Evolutionary conservation across 306 rosid species (phyloP), one percentile per base, ranked within the genome.

Genomic region (Lablab purpureus): DNA sequence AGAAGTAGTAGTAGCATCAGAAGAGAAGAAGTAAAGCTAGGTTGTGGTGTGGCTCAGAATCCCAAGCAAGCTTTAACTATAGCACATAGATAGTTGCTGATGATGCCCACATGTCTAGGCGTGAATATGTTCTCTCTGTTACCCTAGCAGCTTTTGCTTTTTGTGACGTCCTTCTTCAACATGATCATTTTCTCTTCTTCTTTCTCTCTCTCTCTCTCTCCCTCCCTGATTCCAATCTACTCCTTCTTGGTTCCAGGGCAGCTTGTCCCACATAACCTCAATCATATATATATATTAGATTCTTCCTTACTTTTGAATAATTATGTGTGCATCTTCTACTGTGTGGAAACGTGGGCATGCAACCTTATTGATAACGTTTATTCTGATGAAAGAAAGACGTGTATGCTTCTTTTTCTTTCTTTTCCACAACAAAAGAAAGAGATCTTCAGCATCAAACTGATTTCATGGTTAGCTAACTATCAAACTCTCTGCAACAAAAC

Each of bases 61-160:
- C 87, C 89, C 89, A 89, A 86, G 90, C 58, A 71, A 64, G 78
- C 77, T 83, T 67, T 79, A 76, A 15, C 45, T 27, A n/a, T 60
- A 34, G 27, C 74, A 43, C 74, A 43, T 43, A 43, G 4, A 78
- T 21, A 56, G 76, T 60, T 71, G 85, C 56, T 77, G 84, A 81
- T 80, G 91, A 83, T 80, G 91, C 80, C 88, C 87, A 88, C 90
- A 86, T 83, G 93, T 75, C 65, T 76, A 81, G 91, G 94, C 93
- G 93, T 92, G 97, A 88, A 88, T 87, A 87, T 81, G 91, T 81
- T 87, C 90, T 86, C 89, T 85, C 77, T 84, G 90, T 85, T 85
- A 78, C 81, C 84, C 81, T 86, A 71, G 60, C 96, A 92, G 93
- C 96, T 88, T 92, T 92, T 78, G 47, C 94, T 90, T 92, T 78